A percentile compares a stretch with the other conserved stretches of the same genome.
Evolutionary conservation across 441 rosid genomes (phyloP).

Genomic region (Erysimum cheiri): DNA sequence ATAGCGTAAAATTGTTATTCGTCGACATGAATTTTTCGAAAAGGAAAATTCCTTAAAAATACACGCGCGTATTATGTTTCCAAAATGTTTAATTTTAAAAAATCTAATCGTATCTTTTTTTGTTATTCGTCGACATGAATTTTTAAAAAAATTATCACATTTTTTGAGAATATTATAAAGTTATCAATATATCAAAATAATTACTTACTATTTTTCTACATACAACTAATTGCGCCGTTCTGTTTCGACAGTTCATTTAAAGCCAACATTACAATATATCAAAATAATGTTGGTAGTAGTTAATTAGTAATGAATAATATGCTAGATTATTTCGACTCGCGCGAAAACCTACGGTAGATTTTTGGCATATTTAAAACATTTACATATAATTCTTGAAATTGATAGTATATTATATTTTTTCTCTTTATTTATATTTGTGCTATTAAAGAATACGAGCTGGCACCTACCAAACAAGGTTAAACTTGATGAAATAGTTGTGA

Average conservation of each 20-base stretch:
- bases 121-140: conserved; percentile 4
- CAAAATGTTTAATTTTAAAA: neutral
- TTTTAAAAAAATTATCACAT: neutral
- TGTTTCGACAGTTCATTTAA: neutral
- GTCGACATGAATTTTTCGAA: neutral
- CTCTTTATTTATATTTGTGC: conserved; percentile 20
- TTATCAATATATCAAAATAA: neutral
- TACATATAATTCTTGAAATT: conserved; percentile 13
- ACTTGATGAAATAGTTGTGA: conserved; percentile 21
- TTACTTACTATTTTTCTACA: neutral
- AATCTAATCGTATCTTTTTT: conserved; percentile 5
- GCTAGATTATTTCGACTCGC: conserved; percentile 18
- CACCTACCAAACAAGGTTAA: conserved; percentile 41
- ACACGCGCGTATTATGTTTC: neutral
- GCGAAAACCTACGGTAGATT: conserved; percentile 1
- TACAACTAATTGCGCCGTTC: neutral
- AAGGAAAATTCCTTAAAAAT: neutral
- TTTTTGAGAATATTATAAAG: neutral
- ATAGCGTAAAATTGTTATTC: neutral
- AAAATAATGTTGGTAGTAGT: conserved; percentile 13
- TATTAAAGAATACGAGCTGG: conserved; percentile 49
- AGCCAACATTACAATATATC: neutral
- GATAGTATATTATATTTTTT: neutral
- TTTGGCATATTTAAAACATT: conserved; percentile 3
- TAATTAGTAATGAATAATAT: conserved; percentile 4